Evolutionary conservation across 306 rosid species (phyloP).

Genomic region (Sechiopsis laciniata): DNA sequence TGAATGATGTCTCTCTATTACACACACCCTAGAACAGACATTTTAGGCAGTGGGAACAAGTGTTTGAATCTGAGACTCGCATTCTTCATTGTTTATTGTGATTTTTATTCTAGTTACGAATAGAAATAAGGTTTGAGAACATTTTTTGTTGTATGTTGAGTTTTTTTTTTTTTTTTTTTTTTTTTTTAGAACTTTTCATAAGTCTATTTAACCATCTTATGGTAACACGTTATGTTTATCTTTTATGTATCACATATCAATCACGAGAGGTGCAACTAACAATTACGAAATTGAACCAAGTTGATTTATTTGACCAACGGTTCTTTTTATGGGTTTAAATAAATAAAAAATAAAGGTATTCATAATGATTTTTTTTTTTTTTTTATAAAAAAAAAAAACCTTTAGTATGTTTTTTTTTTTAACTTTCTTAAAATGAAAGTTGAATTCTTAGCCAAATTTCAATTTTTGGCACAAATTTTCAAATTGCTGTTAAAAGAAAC

Average conservation of each 20-base stretch:
- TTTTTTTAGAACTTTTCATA: too few relatives aligned
- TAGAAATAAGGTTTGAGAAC: neutral
- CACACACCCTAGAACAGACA: neutral
- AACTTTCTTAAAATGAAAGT: too few relatives aligned
- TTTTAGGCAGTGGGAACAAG: slow-evolving; percentile 5
- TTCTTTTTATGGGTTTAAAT: too few relatives aligned
- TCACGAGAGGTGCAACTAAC: neutral
- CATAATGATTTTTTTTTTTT: too few relatives aligned
- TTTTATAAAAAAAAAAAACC: too few relatives aligned
- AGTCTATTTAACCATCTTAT: too few relatives aligned
- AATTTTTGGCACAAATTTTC: neutral
- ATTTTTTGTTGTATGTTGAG: neutral
- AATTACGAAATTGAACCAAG: neutral
- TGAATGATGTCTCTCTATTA: neutral
- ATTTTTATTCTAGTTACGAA: neutral
- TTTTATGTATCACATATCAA: neutral
- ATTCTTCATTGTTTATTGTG: neutral
- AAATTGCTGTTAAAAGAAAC: too few relatives aligned
- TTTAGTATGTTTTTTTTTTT: too few relatives aligned
- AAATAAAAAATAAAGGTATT: too few relatives aligned
- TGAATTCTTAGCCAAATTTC: neutral
- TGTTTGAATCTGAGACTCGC: neutral
- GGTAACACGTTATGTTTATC: neutral
- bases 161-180: too few relatives aligned
- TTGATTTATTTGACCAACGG: too few relatives aligned